These are phyloP conservation scores for Sordariomycetes sp. DNA, from an alignment of 2,329 filamentous ascomycete genomes.

Conservation along the genomic window DNA sequence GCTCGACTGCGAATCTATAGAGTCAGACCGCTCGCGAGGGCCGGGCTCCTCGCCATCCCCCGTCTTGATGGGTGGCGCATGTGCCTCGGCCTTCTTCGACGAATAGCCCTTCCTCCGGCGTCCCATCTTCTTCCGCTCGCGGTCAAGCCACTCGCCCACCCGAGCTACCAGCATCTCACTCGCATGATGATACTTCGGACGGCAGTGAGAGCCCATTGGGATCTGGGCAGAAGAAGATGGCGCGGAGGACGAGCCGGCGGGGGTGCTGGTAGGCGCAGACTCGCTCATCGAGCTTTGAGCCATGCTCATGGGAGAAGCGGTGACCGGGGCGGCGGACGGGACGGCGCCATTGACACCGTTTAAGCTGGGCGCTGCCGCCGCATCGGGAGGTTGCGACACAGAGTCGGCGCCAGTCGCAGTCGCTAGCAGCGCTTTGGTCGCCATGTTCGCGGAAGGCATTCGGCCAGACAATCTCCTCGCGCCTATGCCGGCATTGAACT, in stretches of 20 bases:
- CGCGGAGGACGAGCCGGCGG: neutral
- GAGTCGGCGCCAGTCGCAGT: neutral
- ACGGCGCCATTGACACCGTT: neutral
- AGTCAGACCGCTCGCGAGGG: conserved; percentile 28
- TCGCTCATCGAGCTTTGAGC: conserved; percentile 1
- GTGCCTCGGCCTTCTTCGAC: conserved; percentile 21
- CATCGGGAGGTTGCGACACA: conserved; percentile 13
- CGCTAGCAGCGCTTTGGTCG: conserved; percentile 4
- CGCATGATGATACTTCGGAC: conserved; percentile 21
- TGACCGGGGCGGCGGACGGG: conserved; percentile 13
- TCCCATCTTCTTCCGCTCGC: conserved; percentile 53
- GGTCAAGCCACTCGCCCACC: conserved; percentile 71
- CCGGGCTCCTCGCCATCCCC: conserved; percentile 9
- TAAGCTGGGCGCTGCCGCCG: neutral
- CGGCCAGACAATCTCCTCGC: conserved; percentile 27
- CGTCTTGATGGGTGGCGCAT: conserved; percentile 11
- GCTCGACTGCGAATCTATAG: conserved; percentile 52
- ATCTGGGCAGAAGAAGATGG: conserved; percentile 1
- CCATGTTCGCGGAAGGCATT: conserved; percentile 7
- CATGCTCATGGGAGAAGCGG: neutral
- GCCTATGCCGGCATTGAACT: conserved; percentile 16
- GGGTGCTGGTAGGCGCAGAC: neutral
- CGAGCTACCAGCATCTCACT: conserved; percentile 54
- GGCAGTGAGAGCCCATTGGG: conserved; percentile 6
- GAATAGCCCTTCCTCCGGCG: conserved; percentile 32